A percentile compares a stretch with the other conserved stretches of the same genome.
Conservation (phyloP, 2,329 filamentous ascomycete species). For the Sphaerulina musiva region DNA sequence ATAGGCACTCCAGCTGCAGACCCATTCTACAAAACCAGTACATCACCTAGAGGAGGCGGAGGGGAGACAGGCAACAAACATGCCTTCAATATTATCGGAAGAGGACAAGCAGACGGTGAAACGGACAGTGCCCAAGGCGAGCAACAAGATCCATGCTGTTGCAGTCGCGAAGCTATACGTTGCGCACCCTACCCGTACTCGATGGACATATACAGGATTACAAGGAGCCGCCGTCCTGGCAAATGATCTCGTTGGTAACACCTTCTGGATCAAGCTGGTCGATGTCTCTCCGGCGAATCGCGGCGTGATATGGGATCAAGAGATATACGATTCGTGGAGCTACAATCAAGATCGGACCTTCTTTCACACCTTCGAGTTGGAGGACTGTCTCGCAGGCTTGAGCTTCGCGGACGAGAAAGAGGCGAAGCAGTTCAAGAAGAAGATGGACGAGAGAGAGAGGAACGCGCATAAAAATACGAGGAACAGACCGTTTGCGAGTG, state of each 20-base stretch:
- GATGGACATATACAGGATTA: conserved; percentile 91
- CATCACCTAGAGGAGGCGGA: not conserved
- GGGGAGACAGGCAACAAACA: conserved; percentile 10
- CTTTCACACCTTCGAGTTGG: conserved; percentile 95
- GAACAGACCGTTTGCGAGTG: conserved; percentile 25
- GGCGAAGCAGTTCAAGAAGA: conserved; percentile 93
- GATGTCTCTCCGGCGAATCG: conserved; percentile 80
- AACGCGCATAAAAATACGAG: conserved; percentile 15
- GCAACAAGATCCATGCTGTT: conserved; percentile 96
- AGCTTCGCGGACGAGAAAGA: conserved; percentile 97
- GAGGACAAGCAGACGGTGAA: conserved; percentile 96
- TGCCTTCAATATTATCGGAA: conserved; percentile 62
- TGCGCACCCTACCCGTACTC: conserved; percentile 73
- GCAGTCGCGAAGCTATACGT: conserved; percentile 90
- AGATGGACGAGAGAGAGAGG: conserved; percentile 57
- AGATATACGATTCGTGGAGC: conserved; percentile 88
- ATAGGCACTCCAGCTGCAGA: conserved; percentile 6
- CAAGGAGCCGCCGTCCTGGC: conserved; percentile 87
- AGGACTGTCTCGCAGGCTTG: conserved; percentile 81
- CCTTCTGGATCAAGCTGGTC: conserved; percentile 95
- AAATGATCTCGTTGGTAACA: conserved; percentile 90
- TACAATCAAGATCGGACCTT: conserved; percentile 98
- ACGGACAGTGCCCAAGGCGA: conserved; percentile 83
- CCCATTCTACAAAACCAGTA: no score
- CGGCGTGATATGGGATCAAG: conserved; percentile 94